Conservation (phyloP, 2,329 filamentous ascomycete species). For the Aspergillus novoparasiticus region DNA sequence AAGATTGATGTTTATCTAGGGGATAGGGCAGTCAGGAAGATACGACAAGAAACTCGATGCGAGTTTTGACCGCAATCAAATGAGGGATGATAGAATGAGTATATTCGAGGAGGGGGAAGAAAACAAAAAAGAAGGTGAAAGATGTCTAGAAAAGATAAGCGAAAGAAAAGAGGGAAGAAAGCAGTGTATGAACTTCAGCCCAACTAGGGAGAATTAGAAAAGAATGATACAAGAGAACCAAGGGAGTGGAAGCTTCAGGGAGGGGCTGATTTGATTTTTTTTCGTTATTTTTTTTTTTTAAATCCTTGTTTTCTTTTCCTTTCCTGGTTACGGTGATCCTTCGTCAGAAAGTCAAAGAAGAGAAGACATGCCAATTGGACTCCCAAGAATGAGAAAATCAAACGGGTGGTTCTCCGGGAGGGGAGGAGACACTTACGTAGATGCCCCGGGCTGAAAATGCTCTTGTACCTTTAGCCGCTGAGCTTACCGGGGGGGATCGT, state of each 20-base stretch:
- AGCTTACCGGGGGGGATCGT: background rate
- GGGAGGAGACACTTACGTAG: conserved; percentile 3
- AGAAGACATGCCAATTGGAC: conserved; percentile 15
- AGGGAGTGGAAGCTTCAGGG: background rate
- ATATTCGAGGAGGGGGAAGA: background rate
- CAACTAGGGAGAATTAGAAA: conserved; percentile 3
- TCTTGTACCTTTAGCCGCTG: background rate
- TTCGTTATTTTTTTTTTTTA: background rate
- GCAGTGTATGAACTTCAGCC: background rate
- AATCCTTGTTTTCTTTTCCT: background rate
- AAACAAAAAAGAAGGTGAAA: conserved; percentile 13
- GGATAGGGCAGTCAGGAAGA: background rate
- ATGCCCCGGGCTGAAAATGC: background rate
- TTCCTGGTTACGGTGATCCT: background rate
- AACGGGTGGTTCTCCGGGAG: background rate
- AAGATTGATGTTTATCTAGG: background rate
- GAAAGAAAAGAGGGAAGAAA: conserved; percentile 1
- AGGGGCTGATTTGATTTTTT: background rate
- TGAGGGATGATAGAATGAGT: background rate
- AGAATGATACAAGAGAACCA: conserved; percentile 1
- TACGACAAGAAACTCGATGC: background rate
- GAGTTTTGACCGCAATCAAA: background rate
- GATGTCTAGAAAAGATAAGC: conserved; percentile 13
- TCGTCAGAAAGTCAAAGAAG: conserved; percentile 1
- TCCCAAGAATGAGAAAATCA: conserved; percentile 7